phyloP scores from a whole-genome alignment of 2,329 filamentous ascomycete species.

The Trichoderma atrobrunneum region DNA sequence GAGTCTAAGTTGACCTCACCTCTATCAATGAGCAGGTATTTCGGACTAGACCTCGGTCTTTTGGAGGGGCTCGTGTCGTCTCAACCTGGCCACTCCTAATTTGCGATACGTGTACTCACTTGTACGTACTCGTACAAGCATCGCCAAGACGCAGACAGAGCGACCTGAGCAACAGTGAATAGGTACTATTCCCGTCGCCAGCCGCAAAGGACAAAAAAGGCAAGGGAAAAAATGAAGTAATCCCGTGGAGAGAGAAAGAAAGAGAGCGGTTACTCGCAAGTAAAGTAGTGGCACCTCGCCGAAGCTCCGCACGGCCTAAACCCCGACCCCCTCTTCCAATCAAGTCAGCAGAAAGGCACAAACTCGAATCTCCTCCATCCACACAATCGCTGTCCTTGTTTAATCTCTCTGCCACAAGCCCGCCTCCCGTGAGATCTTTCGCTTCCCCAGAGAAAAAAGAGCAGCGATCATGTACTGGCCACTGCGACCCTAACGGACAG shows the following conservation, averaged over 20 bases:
- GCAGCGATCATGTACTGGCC: slow-evolving; percentile 2
- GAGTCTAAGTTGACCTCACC: not conserved
- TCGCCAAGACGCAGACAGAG: not conserved
- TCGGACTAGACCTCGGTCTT: slow-evolving; percentile 1
- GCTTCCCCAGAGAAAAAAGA: not conserved
- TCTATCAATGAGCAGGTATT: not conserved
- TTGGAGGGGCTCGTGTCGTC: not conserved
- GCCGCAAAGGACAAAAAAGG: not conserved
- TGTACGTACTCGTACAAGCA: not conserved
- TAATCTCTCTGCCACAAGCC: slow-evolving; percentile 2
- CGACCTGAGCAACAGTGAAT: not conserved
- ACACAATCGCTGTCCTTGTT: not conserved
- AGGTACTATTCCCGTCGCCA: not conserved
- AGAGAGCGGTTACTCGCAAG: not conserved
- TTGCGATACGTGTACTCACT: not conserved
- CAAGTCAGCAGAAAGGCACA: slow-evolving; percentile 9
- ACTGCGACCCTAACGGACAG: not conserved
- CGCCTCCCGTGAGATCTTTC: not conserved
- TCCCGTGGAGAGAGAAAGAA: not conserved
- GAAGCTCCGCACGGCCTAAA: not conserved
- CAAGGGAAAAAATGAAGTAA: not conserved
- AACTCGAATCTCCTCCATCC: not conserved
- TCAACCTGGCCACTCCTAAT: not conserved
- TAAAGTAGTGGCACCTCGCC: not conserved
- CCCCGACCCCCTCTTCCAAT: slow-evolving; percentile 16